These are phyloP conservation scores for Lipomyces japonicus DNA, from an alignment of 805 yeast species.

Conservation along the genomic window DNA sequence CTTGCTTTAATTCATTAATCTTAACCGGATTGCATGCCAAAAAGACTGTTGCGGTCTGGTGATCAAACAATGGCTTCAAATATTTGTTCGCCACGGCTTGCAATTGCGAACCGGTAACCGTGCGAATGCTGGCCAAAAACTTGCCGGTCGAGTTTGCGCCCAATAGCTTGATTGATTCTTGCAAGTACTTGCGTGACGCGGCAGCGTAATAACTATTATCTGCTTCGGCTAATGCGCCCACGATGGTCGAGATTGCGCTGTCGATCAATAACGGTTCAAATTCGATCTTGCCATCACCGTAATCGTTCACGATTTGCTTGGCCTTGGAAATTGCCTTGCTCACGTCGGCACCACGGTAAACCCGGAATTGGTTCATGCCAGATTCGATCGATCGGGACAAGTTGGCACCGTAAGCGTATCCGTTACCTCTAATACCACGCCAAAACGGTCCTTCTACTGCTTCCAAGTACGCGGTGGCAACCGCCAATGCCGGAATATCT, in stretches of 20 bases:
- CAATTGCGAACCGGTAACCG: slow-evolving; percentile 50
- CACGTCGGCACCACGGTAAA: slow-evolving; percentile 83
- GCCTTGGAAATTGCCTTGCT: slow-evolving; percentile 49
- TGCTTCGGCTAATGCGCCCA: slow-evolving; percentile 62
- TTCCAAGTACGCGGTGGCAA: slow-evolving; percentile 72
- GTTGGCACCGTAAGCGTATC: slow-evolving; percentile 85
- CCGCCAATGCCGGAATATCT: slow-evolving; percentile 65
- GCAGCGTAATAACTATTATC: slow-evolving; percentile 66
- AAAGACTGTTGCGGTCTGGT: slow-evolving; percentile 56
- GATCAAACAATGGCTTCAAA: slow-evolving; percentile 60
- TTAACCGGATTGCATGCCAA: slow-evolving; percentile 71
- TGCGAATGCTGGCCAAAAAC: slow-evolving; percentile 52
- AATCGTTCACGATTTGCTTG: slow-evolving; percentile 57
- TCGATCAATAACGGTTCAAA: slow-evolving; percentile 61
- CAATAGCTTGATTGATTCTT: slow-evolving; percentile 61
- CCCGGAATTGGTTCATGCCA: slow-evolving; percentile 60
- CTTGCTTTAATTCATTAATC: slow-evolving; percentile 44
- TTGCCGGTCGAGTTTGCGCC: slow-evolving; percentile 61
- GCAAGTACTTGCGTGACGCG: slow-evolving; percentile 61
- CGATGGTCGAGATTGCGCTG: slow-evolving; percentile 73
- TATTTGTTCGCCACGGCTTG: slow-evolving; percentile 50
- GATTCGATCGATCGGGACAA: slow-evolving; percentile 57
- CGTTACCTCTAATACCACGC: slow-evolving; percentile 93
- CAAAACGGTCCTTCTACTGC: slow-evolving; percentile 96
- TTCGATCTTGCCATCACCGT: slow-evolving; percentile 49